Conservation (phyloP, 352 stramenopile genomes). For the Pseudoperonospora humuli region DNA sequence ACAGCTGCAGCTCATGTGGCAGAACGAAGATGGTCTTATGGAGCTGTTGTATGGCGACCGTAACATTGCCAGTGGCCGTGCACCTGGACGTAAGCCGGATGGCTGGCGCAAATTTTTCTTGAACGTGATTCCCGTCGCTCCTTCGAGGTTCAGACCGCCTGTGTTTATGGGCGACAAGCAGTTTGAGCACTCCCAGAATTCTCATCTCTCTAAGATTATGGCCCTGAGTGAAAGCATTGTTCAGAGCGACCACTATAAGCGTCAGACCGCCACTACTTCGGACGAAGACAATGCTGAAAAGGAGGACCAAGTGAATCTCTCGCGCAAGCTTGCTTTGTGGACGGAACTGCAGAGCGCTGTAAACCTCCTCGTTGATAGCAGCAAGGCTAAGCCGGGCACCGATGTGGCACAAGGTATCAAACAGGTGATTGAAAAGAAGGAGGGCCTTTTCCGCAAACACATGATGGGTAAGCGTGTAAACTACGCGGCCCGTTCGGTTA, state of each 20-base stretch:
- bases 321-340: conserved; percentile 91
- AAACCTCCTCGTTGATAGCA: conserved; percentile 80
- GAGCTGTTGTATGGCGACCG: conserved; percentile 89
- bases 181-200: conserved; percentile 98
- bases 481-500: conserved; percentile 98
- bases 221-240: conserved; percentile 87
- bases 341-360: conserved; percentile 95
- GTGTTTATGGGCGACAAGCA: conserved; percentile 93
- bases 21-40: conserved; percentile 88
- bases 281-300: conserved; percentile 48
- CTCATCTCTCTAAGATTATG: conserved; percentile 93
- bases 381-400: conserved; percentile 53
- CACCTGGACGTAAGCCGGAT: conserved; percentile 39
- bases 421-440: conserved; percentile 99
- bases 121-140: conserved; percentile 93
- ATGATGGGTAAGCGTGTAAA: conserved; percentile 99
- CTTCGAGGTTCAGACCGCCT: conserved; percentile 96
- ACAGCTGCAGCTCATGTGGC: conserved; percentile 93
- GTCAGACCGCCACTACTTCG: conserved; percentile 35
- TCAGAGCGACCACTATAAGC: conserved; percentile 61
- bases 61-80: conserved; percentile 54
- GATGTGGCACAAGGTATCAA: conserved; percentile 89
- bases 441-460: conserved; percentile 98
- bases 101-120: conserved; percentile 95
- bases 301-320: conserved; percentile 69